Base-by-base conservation (phyloP, 768 basidiomycete species). In the Brasilioporus rufonigricans region DNA sequence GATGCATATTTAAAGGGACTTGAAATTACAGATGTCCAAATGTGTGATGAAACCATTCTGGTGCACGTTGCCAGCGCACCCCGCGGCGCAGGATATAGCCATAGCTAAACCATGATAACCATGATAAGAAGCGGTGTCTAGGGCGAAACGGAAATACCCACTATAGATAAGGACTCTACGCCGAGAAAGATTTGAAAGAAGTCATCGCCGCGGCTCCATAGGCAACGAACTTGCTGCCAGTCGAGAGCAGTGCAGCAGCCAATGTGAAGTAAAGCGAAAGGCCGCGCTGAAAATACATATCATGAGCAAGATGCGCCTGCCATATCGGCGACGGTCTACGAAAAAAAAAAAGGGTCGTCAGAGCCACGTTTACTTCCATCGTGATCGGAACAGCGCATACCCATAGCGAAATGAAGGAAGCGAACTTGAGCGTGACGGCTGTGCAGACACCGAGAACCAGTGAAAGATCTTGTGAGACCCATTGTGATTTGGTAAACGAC, bases 61-160 rank as follows among this genome's bases (percentile, higher is more conserved):
- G 6, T 6, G 5, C 52, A 26, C 45, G 47, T 26, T 50, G n/a
- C n/a, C n/a, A 27, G 43, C 24, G 7, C 39, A 41, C 48, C 48
- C 52, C 49, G n/a, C n/a, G n/a, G n/a, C 26, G 48, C 49, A 26
- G 32, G 32, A 29, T 44, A 55, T 8, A 29, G 50, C 52, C 27
- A 44, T 23, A 41, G 33, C 41, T 44, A 55, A 35, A 7, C 44
- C 27, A 24, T 23, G 23, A 33, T 24, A 21, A 21, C 40, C 26
- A 12, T 19, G 26, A 43, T 29, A 35, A 55, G 45, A n/a, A 6
- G 18, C 9, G 44, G 11, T 12, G 31, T 11, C 44, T 18, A n/a
- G n/a, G n/a, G n/a, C n/a, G n/a, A n/a, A n/a, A n/a, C n/a, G n/a
- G 27, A 4, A 29, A 29, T 9, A 14, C 33, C 11, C 16, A 29